These are phyloP conservation scores for Phytophthora sojae DNA, from an alignment of 352 stramenopile genomes.

Conservation along the genomic window DNA sequence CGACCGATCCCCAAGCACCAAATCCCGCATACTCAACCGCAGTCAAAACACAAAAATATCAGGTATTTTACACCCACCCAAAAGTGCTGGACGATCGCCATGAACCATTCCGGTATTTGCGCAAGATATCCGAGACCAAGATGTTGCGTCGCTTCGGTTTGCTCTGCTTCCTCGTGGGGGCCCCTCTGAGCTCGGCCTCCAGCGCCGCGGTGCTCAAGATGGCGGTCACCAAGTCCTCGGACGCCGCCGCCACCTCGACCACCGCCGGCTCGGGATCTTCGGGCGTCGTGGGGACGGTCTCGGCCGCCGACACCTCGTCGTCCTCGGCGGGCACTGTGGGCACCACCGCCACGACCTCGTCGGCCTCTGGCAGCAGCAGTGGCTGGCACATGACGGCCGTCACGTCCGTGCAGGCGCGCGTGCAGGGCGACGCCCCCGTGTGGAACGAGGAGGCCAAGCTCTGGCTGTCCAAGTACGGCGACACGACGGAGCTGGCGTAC, in stretches of 20 bases:
- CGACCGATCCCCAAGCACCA: background rate
- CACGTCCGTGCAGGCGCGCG: constrained; percentile 54
- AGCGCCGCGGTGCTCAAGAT: constrained; percentile 16
- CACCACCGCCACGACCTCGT: background rate
- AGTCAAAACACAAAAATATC: constrained; percentile 22
- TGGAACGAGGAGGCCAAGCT: constrained; percentile 42
- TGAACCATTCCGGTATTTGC: constrained; percentile 21
- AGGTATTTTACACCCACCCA: constrained; percentile 25
- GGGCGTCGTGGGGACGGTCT: constrained; percentile 5
- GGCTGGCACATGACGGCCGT: constrained; percentile 44
- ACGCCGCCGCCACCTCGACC: background rate
- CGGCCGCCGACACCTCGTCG: constrained; percentile 10
- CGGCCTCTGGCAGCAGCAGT: constrained; percentile 9
- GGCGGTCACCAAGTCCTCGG: constrained; percentile 24
- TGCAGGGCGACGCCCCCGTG: constrained; percentile 56
- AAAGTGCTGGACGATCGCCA: constrained; percentile 2
- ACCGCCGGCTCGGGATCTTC: constrained; percentile 15
- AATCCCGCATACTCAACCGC: background rate
- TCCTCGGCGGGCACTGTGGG: background rate
- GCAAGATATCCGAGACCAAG: background rate
- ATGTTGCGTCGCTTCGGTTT: constrained; percentile 27
- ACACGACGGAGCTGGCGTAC: constrained; percentile 49
- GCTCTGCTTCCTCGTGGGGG: constrained; percentile 18
- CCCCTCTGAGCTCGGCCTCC: constrained; percentile 1
- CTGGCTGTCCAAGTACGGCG: constrained; percentile 53